A percentile compares a stretch with the other conserved stretches of the same genome.
Evolutionary conservation across 2,329 filamentous ascomycete genomes (phyloP).

Genomic region (Cadophora sp.): DNA sequence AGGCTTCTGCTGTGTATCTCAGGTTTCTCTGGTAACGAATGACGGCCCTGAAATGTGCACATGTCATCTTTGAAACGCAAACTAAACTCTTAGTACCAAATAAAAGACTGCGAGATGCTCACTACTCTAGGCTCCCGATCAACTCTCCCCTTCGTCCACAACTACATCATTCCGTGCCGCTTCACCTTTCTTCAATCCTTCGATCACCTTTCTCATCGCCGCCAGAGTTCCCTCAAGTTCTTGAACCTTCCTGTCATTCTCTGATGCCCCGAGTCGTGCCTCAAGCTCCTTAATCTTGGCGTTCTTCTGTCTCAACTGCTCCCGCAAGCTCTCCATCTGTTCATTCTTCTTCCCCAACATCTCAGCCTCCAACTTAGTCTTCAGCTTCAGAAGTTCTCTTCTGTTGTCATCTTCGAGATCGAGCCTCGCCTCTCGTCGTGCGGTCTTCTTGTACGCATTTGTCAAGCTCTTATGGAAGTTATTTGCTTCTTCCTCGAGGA

Average conservation of each 20-base stretch:
- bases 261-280: neutral
- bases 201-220: neutral
- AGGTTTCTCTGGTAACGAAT: no score
- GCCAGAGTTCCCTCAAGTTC: neutral
- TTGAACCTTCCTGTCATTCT: neutral
- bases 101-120: neutral
- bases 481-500: neutral
- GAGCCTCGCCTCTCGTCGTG: slow-evolving; percentile 3
- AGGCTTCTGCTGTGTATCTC: no score
- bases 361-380: slow-evolving; percentile 10
- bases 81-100: neutral
- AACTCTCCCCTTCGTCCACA: neutral
- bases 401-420: slow-evolving; percentile 11
- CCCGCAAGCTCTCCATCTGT: neutral
- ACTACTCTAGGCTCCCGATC: neutral
- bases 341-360: neutral
- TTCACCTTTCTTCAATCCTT: neutral
- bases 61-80: neutral
- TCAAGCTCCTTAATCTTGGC: neutral
- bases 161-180: neutral
- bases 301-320: slow-evolving; percentile 6
- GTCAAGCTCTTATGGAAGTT: slow-evolving; percentile 3
- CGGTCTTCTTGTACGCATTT: slow-evolving; percentile 4
- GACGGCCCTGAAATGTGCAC: no score
- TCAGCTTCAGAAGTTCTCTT: neutral